These are phyloP conservation scores for Tolypocladium amazonense DNA, from an alignment of 2,329 filamentous ascomycete genomes.

Conservation along the genomic window DNA sequence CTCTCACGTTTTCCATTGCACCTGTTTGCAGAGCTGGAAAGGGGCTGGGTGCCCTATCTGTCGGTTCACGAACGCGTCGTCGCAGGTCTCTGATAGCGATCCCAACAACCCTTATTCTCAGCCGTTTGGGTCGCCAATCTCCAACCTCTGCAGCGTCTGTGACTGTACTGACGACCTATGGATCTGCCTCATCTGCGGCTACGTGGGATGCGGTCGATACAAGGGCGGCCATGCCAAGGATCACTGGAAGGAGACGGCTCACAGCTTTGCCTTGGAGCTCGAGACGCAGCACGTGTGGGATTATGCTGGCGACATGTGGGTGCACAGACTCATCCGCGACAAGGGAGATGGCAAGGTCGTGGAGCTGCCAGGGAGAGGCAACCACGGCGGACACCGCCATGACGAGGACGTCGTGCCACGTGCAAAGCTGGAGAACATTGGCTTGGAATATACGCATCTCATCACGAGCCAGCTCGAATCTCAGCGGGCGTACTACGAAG, in stretches of 20 bases:
- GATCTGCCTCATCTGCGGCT: conserved; percentile 91
- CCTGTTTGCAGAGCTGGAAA: conserved; percentile 91
- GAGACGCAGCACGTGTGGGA: conserved; percentile 96
- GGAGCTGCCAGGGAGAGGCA: conserved; percentile 59
- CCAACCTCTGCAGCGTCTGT: conserved; percentile 72
- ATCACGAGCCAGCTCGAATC: conserved; percentile 88
- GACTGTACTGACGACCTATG: conserved; percentile 75
- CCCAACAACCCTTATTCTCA: conserved; percentile 37
- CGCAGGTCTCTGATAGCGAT: conserved; percentile 25
- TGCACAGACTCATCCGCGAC: conserved; percentile 87
- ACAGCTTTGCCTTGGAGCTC: conserved; percentile 88
- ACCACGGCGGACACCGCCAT: conserved; percentile 19
- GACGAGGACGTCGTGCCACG: conserved; percentile 61
- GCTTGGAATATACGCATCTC: conserved; percentile 88
- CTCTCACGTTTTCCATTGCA: conserved; percentile 96
- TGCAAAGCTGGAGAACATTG: conserved; percentile 63
- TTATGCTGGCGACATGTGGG: conserved; percentile 90
- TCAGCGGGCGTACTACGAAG: conserved; percentile 89
- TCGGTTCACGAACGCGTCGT: conserved; percentile 58
- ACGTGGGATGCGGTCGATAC: conserved; percentile 87
- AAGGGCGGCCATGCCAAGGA: conserved; percentile 88
- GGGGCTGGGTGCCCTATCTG: conserved; percentile 91
- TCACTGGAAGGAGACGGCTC: conserved; percentile 81
- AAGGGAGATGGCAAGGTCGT: conserved; percentile 89
- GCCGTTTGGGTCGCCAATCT: conserved; percentile 47